Evolutionary conservation across 306 rosid species (phyloP).

Genomic region (Quillaja saponaria): DNA sequence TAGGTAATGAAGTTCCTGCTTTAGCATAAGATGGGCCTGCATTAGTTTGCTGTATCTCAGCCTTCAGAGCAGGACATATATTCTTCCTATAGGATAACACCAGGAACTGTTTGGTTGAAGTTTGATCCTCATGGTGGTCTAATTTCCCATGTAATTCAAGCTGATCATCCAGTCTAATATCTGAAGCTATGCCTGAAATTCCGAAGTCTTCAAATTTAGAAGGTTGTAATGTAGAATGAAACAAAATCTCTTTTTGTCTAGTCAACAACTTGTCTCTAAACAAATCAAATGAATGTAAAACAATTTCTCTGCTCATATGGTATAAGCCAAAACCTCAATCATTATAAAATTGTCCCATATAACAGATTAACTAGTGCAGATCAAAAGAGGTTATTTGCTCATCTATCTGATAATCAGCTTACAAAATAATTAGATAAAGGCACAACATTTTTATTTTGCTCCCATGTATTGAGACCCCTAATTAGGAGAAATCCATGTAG

Average conservation of each 20-base stretch:
- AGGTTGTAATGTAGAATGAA: background rate
- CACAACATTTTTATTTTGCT: no score
- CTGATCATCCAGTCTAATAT: slow-evolving; percentile 61
- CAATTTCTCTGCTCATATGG: background rate
- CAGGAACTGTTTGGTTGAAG: slow-evolving; percentile 65
- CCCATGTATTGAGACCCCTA: no score
- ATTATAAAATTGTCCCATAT: no score
- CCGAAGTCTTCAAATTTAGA: slow-evolving; percentile 11
- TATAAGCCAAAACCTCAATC: no score
- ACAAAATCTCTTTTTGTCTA: background rate
- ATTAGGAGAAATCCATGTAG: no score
- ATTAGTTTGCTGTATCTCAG: slow-evolving; percentile 53
- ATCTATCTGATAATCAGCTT: background rate
- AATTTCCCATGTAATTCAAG: slow-evolving; percentile 39
- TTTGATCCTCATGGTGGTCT: slow-evolving; percentile 63
- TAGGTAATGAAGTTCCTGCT: slow-evolving; percentile 40
- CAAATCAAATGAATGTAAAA: background rate
- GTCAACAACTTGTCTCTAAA: background rate
- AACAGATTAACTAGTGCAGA: no score
- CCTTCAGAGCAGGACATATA: slow-evolving; percentile 64
- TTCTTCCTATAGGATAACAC: slow-evolving; percentile 65
- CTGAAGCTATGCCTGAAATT: slow-evolving; percentile 67
- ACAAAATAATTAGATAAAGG: no score
- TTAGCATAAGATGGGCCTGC: slow-evolving; percentile 26
- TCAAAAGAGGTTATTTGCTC: slow-evolving; percentile 7